phyloP scores from a whole-genome alignment of 139 green algal genomes.

The Closterium sp. region DNA sequence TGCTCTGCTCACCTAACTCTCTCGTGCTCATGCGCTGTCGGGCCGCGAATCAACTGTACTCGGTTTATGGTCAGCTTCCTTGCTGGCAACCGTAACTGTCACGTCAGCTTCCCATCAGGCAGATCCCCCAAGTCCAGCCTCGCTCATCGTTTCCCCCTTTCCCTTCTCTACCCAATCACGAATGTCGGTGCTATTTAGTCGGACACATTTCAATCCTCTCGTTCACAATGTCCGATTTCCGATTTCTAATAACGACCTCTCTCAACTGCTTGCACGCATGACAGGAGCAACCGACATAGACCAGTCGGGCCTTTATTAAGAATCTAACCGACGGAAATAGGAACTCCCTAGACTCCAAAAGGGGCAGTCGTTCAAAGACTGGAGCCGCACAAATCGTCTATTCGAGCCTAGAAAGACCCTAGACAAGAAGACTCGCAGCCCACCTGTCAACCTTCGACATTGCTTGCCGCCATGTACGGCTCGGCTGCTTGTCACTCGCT shows the following conservation, averaged over 20 bases:
- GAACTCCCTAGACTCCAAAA: too few species aligned
- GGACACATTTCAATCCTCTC: not conserved
- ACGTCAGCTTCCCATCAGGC: not conserved
- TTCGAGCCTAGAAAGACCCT: too few species aligned
- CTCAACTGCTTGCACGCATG: too few species aligned
- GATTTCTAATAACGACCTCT: not conserved
- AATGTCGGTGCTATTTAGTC: not conserved
- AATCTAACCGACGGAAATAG: too few species aligned
- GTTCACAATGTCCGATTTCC: not conserved
- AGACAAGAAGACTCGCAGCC: too few species aligned
- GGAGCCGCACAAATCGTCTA: too few species aligned
- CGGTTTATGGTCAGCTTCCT: not conserved
- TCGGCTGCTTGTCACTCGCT: not conserved
- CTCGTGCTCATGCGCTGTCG: not conserved
- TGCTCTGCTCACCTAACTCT: not conserved
- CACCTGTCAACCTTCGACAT: too few species aligned
- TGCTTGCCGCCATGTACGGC: not conserved
- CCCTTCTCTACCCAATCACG: not conserved
- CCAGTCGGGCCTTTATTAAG: not conserved
- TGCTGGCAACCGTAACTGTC: not conserved
- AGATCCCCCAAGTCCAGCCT: not conserved
- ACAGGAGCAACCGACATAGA: not conserved
- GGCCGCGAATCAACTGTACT: not conserved
- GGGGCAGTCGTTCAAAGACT: too few species aligned
- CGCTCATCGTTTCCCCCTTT: not conserved